A percentile compares a stretch with the other conserved stretches of the same genome.
These are phyloP conservation scores for Trametes villosa DNA, from an alignment of 768 basidiomycete species.

Conservation along the genomic window DNA sequence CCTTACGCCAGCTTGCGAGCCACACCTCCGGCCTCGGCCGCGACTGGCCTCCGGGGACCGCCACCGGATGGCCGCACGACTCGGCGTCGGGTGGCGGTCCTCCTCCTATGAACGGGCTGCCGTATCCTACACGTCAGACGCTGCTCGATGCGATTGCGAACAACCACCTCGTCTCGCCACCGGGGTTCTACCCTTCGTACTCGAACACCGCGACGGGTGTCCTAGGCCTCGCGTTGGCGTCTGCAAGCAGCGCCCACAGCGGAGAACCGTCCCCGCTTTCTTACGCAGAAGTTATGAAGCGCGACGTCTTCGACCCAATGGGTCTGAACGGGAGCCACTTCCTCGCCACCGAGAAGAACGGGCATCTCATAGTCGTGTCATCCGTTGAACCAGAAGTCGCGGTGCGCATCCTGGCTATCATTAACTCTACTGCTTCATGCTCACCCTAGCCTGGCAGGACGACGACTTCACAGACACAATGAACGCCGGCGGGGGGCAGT, in stretches of 20 bases:
- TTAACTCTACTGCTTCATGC: no score
- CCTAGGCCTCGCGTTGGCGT: slow-evolving; percentile 44
- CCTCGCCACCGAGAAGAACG: slow-evolving; percentile 40
- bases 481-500: slow-evolving; percentile 54
- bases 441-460: no score
- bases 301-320: slow-evolving; percentile 54
- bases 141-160: slow-evolving; percentile 43
- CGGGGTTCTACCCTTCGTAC: slow-evolving; percentile 49
- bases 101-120: slow-evolving; percentile 35
- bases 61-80: slow-evolving; percentile 45
- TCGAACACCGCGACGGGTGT: slow-evolving; percentile 43
- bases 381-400: slow-evolving; percentile 40
- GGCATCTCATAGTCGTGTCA: slow-evolving; percentile 45
- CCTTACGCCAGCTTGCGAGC: slow-evolving; percentile 34
- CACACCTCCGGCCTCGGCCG: slow-evolving; percentile 41
- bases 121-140: slow-evolving; percentile 37
- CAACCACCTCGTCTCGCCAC: slow-evolving; percentile 46
- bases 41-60: slow-evolving; percentile 43
- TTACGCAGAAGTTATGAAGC: slow-evolving; percentile 48
- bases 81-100: slow-evolving; percentile 34
- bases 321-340: slow-evolving; percentile 50
- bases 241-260: slow-evolving; percentile 31
- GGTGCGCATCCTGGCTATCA: no score
- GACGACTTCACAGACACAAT: slow-evolving; percentile 41
- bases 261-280: background rate